Conservation (phyloP, 306 rosid genomes). For the Casuarina cunninghamiana region DNA sequence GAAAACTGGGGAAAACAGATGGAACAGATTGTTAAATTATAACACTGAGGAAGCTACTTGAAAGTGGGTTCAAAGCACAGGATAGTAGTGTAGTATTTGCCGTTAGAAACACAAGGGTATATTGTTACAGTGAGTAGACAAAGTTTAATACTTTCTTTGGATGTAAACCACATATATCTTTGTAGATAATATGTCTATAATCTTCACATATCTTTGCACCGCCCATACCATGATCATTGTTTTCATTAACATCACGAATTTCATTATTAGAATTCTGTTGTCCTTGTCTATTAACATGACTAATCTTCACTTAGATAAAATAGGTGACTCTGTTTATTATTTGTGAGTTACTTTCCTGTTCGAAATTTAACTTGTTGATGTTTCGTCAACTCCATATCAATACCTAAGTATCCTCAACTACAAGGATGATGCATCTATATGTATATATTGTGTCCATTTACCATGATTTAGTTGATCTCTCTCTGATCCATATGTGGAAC, state of each 20-base stretch:
- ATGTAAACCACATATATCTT: too few relatives aligned
- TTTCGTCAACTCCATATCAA: not conserved
- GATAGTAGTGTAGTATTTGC: too few relatives aligned
- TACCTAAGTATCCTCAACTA: conserved; percentile 1
- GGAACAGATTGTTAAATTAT: too few relatives aligned
- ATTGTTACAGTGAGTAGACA: not conserved
- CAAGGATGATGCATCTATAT: not conserved
- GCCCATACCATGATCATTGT: not conserved
- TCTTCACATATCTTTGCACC: not conserved
- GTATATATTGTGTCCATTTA: not conserved
- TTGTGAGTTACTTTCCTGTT: not conserved
- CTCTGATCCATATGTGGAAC: not conserved
- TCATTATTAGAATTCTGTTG: not conserved
- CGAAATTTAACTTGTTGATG: not conserved
- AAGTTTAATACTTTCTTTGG: too few relatives aligned
- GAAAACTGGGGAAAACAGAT: too few relatives aligned
- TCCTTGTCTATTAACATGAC: not conserved
- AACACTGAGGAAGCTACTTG: too few relatives aligned
- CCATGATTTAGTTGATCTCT: not conserved
- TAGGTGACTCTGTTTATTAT: not conserved
- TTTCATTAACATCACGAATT: not conserved
- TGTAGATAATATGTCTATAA: not conserved
- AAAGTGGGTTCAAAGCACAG: too few relatives aligned
- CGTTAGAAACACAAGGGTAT: not conserved
- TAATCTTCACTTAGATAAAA: not conserved